Conservation (phyloP, 495 filamentous ascomycete genomes). For the Mytilinidion resinicola region DNA sequence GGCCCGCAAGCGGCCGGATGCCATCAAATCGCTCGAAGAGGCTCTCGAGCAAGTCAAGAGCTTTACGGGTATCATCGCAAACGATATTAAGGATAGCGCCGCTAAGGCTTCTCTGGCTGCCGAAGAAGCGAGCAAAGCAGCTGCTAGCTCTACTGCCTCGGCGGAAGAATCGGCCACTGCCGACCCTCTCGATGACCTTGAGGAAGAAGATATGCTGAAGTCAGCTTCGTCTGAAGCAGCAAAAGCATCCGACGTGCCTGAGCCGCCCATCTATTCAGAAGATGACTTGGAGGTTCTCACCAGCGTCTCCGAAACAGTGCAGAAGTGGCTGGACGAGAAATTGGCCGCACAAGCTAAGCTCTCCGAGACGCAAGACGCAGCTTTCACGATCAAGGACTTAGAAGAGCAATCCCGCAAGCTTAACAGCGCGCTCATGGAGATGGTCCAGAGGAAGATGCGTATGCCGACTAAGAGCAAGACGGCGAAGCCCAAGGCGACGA, state of each 20-base stretch:
- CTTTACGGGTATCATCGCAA: slow-evolving; percentile 49
- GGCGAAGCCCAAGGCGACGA: slow-evolving; percentile 36
- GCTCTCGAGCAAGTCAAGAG: slow-evolving; percentile 53
- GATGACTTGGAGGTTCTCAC: slow-evolving; percentile 57
- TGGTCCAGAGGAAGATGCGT: slow-evolving; percentile 65
- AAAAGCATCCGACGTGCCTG: slow-evolving; percentile 37
- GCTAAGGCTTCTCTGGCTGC: slow-evolving; percentile 44
- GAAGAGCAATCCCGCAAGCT: slow-evolving; percentile 52
- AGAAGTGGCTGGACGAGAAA: slow-evolving; percentile 64
- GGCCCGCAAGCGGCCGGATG: slow-evolving; percentile 55
- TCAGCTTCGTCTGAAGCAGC: slow-evolving; percentile 36
- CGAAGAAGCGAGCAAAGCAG: slow-evolving; percentile 37
- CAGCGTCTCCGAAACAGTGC: slow-evolving; percentile 41
- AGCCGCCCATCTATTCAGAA: slow-evolving; percentile 50
- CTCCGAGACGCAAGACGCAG: slow-evolving; percentile 60
- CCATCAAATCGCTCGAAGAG: slow-evolving; percentile 56
- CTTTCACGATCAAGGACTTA: slow-evolving; percentile 61
- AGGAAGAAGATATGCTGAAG: slow-evolving; percentile 32
- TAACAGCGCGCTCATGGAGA: slow-evolving; percentile 58
- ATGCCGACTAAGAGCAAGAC: slow-evolving; percentile 35
- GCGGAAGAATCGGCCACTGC: slow-evolving; percentile 31
- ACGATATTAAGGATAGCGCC: slow-evolving; percentile 40
- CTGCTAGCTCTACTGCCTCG: slow-evolving; percentile 41
- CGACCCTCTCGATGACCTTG: slow-evolving; percentile 57
- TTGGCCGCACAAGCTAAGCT: slow-evolving; percentile 62